phyloP scores from a whole-genome alignment of 768 basidiomycete genomes.

The Dioszegia hungarica region DNA sequence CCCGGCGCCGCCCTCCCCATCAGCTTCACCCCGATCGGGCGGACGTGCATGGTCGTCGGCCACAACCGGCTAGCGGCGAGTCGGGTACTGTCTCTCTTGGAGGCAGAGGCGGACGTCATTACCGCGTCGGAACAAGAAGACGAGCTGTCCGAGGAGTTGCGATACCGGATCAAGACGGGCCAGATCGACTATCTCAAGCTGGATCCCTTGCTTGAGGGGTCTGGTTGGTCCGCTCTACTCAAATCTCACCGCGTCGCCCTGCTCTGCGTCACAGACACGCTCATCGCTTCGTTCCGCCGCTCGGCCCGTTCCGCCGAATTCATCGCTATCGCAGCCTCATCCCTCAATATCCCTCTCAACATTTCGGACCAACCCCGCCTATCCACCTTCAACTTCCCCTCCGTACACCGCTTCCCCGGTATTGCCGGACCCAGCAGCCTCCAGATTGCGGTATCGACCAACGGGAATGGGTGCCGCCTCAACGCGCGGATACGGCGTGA shows the following conservation, averaged over 20 bases:
- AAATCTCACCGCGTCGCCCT: constrained; percentile 52
- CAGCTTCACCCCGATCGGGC: constrained; percentile 38
- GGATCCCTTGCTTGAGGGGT: constrained; percentile 15
- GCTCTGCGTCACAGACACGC: constrained; percentile 77
- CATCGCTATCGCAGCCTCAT: constrained; percentile 58
- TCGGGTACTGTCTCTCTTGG: constrained; percentile 75
- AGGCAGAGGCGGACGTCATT: constrained; percentile 68
- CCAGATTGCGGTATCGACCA: constrained; percentile 77
- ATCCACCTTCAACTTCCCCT: constrained; percentile 83
- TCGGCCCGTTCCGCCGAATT: constrained; percentile 57
- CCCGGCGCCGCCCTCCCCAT: constrained; percentile 38
- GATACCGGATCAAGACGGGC: constrained; percentile 57
- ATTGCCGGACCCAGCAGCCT: constrained; percentile 41
- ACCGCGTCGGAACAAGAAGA: constrained; percentile 57
- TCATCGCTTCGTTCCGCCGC: constrained; percentile 53
- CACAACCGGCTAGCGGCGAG: constrained; percentile 72
- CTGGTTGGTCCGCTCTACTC: constrained; percentile 56
- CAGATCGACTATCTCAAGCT: constrained; percentile 58
- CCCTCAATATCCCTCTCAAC: constrained; percentile 69
- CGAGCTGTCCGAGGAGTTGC: constrained; percentile 65
- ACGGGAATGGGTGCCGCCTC: constrained; percentile 83
- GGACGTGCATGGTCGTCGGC: constrained; percentile 66
- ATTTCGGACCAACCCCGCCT: constrained; percentile 78
- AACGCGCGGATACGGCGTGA: constrained; percentile 74
- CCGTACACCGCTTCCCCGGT: constrained; percentile 76